phyloP scores from a whole-genome alignment of 805 yeast genomes.

The Saccharomycopsis synnaedendra region DNA sequence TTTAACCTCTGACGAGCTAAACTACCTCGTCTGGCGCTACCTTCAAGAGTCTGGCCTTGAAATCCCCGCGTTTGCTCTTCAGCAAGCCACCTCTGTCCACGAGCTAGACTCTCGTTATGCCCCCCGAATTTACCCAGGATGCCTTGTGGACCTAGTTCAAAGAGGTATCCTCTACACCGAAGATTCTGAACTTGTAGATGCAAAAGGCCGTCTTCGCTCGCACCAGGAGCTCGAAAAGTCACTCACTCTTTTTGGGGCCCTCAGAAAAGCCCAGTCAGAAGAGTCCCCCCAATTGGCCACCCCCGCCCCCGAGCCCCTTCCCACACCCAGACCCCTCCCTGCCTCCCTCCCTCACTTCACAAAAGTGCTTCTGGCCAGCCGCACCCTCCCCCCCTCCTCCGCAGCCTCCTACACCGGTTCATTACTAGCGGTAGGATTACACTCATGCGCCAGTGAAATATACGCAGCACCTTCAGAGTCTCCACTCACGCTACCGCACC shows the following conservation, averaged over 20 bases:
- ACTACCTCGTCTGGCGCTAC: conserved; percentile 88
- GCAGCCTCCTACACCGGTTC: too few relatives aligned
- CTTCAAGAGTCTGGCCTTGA: conserved; percentile 76
- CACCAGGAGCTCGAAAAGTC: conserved; percentile 22
- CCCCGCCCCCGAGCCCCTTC: too few relatives aligned
- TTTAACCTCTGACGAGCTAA: conserved; percentile 70
- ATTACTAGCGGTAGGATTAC: too few relatives aligned
- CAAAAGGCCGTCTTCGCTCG: conserved; percentile 22
- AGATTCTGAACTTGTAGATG: conserved; percentile 44
- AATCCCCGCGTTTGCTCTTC: conserved; percentile 68
- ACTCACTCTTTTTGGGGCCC: conserved; percentile 12
- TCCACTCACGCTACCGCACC: conserved; percentile 21
- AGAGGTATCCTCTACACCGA: conserved; percentile 75
- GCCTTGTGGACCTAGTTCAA: conserved; percentile 72
- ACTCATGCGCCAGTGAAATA: too few relatives aligned
- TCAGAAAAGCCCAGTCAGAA: conserved; percentile 16
- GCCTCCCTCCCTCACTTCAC: too few relatives aligned
- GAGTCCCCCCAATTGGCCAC: too few relatives aligned
- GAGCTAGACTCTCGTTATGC: conserved; percentile 41
- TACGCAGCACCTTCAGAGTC: too few relatives aligned
- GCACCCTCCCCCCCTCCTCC: too few relatives aligned
- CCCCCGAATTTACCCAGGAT: conserved; percentile 58
- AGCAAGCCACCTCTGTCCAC: conserved; percentile 57
- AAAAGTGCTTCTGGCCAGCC: too few relatives aligned
- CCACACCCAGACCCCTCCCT: too few relatives aligned